Conservation (phyloP, 768 basidiomycete genomes). For the Asterophora parasitica region DNA sequence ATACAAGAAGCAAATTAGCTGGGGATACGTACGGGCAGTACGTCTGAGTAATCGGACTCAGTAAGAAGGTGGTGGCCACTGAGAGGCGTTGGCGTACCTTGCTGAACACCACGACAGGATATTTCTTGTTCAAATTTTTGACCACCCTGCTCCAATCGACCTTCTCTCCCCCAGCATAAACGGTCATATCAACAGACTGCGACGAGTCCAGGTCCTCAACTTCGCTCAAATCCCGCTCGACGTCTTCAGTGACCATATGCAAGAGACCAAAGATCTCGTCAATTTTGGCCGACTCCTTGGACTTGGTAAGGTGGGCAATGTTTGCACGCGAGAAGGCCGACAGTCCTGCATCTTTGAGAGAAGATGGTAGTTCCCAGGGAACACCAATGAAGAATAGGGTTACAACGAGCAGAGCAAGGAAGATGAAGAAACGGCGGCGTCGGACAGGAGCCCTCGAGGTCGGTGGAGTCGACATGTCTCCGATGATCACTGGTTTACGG, state of each 20-base stretch:
- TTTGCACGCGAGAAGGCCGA: conserved; percentile 34
- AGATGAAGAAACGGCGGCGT: conserved; percentile 42
- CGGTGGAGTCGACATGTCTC: conserved; percentile 16
- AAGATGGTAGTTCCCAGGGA: conserved; percentile 37
- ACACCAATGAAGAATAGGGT: conserved; percentile 37
- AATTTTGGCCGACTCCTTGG: conserved; percentile 24
- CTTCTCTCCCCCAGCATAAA: conserved; percentile 48
- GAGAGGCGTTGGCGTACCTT: conserved; percentile 44
- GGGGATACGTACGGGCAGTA: conserved; percentile 61
- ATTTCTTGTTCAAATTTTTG: conserved; percentile 37
- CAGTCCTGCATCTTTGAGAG: conserved; percentile 29
- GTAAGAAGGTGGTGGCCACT: not conserved
- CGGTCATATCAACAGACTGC: conserved; percentile 42
- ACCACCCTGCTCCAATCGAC: conserved; percentile 43
- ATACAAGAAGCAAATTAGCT: not conserved
- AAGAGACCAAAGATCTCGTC: conserved; percentile 72
- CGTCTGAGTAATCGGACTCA: conserved; percentile 34
- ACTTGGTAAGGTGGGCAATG: conserved; percentile 33
- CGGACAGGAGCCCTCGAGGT: conserved; percentile 26
- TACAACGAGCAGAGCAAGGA: conserved; percentile 31
- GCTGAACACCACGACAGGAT: conserved; percentile 77
- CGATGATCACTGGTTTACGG: too few relatives aligned
- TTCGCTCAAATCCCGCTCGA: conserved; percentile 35
- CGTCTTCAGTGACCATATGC: conserved; percentile 52
- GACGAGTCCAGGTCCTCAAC: conserved; percentile 40